Evolutionary conservation across 2,329 filamentous ascomycete genomes (phyloP), one percentile per base, ranked within the genome.

Genomic region (Dactylellina haptotyla): DNA sequence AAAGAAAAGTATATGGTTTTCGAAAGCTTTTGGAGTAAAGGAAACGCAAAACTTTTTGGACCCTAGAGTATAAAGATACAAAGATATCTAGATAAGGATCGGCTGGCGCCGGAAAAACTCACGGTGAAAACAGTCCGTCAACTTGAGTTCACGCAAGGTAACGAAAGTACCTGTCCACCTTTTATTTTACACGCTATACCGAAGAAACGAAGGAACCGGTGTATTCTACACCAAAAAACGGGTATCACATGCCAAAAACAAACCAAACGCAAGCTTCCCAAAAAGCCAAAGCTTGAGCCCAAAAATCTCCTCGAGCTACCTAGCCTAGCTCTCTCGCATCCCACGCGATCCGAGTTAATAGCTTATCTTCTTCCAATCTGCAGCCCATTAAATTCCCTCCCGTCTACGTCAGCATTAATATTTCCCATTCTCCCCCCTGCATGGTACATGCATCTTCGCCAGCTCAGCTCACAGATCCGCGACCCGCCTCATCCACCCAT

Each of bases 381-480:
- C 53, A 57, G 4, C 4, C 18, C 23, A 10, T n/a, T 16, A 5
- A 12, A 16, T 20, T 25, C 18, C 43, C 16, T 25, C 32, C 8
- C 18, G 32, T 56, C 16, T 39, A 57, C 53, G 53, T 57, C 34
- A 43, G 37, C 53, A 28, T 41, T 43, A 26, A 23, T 25, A 39
- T 12, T 20, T 12, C 32, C 8, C 25, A 3, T 46, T 4, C 20
- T 28, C 30, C 23, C 45, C 53, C 53, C 50, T 54, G 50, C 30
- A 54, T 26, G 18, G 43, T 26, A 57, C 30, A n/a, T 54, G 2
- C 26, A 37, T 23, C n/a, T 54, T 37, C 16, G 26, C 50, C 16
- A 37, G 28, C 50, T 28, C 53, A 41, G 34, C 34, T 57, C 53
- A 64, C 67, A 72, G 50, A 37, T 72, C 53, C 5, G 67, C 67